Percentiles rank a stretch among this genome's conserved stretches.
Evolutionary conservation across 768 basidiomycete species (phyloP).

Genomic region (Piloderma croceum): DNA sequence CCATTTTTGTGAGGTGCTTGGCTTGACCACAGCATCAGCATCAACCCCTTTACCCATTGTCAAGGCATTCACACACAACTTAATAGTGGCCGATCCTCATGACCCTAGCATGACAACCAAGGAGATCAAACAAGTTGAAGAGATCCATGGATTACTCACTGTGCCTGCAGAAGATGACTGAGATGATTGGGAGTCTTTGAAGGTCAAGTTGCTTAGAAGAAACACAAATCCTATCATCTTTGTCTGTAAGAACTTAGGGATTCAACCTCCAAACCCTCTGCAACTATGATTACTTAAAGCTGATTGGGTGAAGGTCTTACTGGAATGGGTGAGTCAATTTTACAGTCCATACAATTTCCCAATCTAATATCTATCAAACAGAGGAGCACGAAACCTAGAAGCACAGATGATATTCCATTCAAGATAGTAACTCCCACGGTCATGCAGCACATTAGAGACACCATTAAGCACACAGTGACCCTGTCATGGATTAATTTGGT

Average conservation of each 20-base stretch:
- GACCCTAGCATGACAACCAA: not conserved
- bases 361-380: not conserved
- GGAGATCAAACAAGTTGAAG: not conserved
- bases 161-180: not conserved
- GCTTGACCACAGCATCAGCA: conserved; percentile 1
- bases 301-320: not conserved
- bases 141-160: not conserved
- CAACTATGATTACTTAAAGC: not conserved
- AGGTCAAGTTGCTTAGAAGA: not conserved
- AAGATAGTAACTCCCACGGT: not conserved
- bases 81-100: not conserved
- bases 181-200: not conserved
- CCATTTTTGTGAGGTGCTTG: not conserved
- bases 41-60: not conserved
- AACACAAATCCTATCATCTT: not conserved
- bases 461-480: not conserved
- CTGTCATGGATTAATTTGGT: conserved; percentile 12
- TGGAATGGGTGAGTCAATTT: not conserved
- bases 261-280: not conserved
- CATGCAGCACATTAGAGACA: conserved; percentile 1
- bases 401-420: not conserved
- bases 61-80: not conserved
- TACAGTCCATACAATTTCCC: not conserved
- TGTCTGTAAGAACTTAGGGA: not conserved
- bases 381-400: not conserved